A percentile compares a stretch with the other conserved stretches of the same genome.
Evolutionary conservation across 139 green algal species (phyloP).

Genomic region (Klebsormidium nitens): DNA sequence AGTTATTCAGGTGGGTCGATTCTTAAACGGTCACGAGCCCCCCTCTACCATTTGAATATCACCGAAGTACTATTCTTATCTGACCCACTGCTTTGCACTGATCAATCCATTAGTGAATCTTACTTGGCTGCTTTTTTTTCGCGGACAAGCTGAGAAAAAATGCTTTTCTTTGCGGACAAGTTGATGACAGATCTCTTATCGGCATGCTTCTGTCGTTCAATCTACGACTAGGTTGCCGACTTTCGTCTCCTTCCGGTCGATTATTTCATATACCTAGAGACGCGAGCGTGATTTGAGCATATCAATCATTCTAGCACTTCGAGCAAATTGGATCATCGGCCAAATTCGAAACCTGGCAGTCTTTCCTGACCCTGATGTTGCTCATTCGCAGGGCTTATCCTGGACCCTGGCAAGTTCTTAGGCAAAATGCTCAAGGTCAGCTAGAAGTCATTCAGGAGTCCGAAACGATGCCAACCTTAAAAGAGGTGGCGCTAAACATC

Average conservation of each 20-base stretch:
- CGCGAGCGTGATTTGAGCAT: too few species aligned
- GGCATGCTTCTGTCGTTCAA: too few species aligned
- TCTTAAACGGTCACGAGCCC: too few species aligned
- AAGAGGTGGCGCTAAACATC: constrained; percentile 74
- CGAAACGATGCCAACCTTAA: constrained; percentile 60
- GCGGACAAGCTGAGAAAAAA: too few species aligned
- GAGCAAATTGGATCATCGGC: too few species aligned
- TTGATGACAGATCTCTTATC: too few species aligned
- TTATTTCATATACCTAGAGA: too few species aligned
- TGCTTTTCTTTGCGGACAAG: too few species aligned
- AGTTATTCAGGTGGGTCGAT: constrained; percentile 25
- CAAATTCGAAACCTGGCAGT: too few species aligned
- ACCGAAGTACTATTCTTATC: not conserved
- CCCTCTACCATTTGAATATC: not conserved
- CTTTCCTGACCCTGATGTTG: not conserved
- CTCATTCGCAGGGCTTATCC: constrained; percentile 57
- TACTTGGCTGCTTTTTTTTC: constrained; percentile 1
- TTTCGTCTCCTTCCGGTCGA: too few species aligned
- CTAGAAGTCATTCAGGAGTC: constrained; percentile 52
- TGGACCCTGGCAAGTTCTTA: constrained; percentile 73
- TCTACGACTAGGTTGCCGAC: too few species aligned
- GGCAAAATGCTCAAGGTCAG: constrained; percentile 31
- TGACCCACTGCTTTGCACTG: not conserved
- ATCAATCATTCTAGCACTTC: too few species aligned
- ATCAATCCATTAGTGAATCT: not conserved